Evolutionary conservation across 495 filamentous ascomycete species (phyloP), one percentile per base, ranked within the genome.

Genomic region (Hypomontagnella submonticulosa): DNA sequence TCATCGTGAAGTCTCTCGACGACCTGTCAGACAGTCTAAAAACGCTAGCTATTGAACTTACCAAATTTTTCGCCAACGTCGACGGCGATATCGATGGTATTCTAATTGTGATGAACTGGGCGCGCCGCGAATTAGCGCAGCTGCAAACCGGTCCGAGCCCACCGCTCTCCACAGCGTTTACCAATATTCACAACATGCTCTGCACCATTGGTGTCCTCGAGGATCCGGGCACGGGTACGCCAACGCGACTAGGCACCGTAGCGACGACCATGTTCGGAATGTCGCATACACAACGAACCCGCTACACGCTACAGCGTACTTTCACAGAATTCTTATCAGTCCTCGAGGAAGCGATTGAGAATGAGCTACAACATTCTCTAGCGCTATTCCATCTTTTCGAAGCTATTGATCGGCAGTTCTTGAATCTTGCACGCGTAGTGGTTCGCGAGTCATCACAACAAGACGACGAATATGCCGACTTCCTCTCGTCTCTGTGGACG

Each of bases 91-190:
- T 97, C 62, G 93, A 97, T 72, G 88, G 80, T 53, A 95, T 97
- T 57, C 81, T 97, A 23, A 89, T 94, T 40, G 91, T 93, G 11
- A 97, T 97, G 92, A 92, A 96, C 74, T 97, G 93, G 93, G 90
- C 92, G 32, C 88, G 89, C 70, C 88, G 91, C 47, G 92, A 97
- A 76, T 84, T 97, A 8, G 72, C 79, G 15, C 80, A 81, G 44
- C 66, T 85, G 20, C 78, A 79, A 40, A 52, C 69, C 19, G 70
- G 71, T 15, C 86, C 89, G 4, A 79, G 84, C 0, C 81, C 81
- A 3, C 76, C 89, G 3, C 78, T 93, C 0, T 83, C 87, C 18
- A 83, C 87, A 27, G 81, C 87, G 20, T 69, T 90, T 66, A 88
- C 89, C 75, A 97, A 96, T 72, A 75, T 95, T 52, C 89, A 97